Conservation (phyloP, 2,329 filamentous ascomycete species). For the Xylariaceae sp. region DNA sequence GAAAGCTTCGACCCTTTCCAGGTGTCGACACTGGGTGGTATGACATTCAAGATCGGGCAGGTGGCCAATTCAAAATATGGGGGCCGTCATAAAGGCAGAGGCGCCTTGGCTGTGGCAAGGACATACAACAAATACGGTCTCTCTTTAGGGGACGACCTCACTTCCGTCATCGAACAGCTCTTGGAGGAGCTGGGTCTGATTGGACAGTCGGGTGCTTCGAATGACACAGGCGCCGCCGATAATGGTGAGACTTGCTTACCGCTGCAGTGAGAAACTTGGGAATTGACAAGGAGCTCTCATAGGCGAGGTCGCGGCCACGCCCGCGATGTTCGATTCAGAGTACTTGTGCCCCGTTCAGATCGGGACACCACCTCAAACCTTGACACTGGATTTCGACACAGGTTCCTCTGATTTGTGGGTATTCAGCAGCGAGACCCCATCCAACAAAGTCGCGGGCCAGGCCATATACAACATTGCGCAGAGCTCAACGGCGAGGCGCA, state of each 20-base stretch:
- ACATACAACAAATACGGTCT: constrained; percentile 40
- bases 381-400: constrained; percentile 46
- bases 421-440: constrained; percentile 38
- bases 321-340: constrained; percentile 32
- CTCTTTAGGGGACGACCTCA: constrained; percentile 34
- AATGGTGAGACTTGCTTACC: constrained; percentile 11
- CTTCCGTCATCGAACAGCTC: constrained; percentile 33
- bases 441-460: constrained; percentile 36
- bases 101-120: constrained; percentile 39
- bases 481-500: constrained; percentile 38
- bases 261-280: neutral
- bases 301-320: constrained; percentile 31
- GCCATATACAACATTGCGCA: constrained; percentile 38
- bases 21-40: constrained; percentile 38
- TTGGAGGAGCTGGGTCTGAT: constrained; percentile 34
- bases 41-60: constrained; percentile 39
- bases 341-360: constrained; percentile 35
- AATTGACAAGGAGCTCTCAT: constrained; percentile 11
- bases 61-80: constrained; percentile 37
- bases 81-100: constrained; percentile 29
- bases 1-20: constrained; percentile 27
- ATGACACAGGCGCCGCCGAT: constrained; percentile 3
- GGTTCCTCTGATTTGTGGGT: constrained; percentile 49
- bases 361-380: constrained; percentile 40
- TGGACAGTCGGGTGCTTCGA: constrained; percentile 15